These are phyloP conservation scores for Colletotrichum aenigma DNA, from an alignment of 2,329 filamentous ascomycete species.

Conservation along the genomic window DNA sequence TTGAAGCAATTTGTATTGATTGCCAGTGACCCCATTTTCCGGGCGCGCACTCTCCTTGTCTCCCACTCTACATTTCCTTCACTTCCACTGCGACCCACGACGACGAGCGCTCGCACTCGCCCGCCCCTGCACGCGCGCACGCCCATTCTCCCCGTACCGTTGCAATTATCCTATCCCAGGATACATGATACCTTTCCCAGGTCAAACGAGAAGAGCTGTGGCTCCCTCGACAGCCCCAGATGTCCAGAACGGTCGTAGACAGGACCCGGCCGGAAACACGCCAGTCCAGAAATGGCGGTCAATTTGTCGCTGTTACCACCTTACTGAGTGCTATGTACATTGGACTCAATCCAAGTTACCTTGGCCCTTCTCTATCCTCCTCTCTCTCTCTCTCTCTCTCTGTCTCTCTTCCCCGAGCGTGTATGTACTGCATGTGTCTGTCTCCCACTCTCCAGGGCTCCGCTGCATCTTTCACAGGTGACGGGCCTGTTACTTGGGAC, in stretches of 20 bases:
- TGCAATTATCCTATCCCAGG: not conserved
- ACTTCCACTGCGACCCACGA: not conserved
- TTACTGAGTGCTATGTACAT: not conserved
- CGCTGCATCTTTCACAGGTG: not conserved
- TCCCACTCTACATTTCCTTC: not conserved
- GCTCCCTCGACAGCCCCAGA: not conserved
- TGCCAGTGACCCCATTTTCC: too few relatives aligned
- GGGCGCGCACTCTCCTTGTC: too few relatives aligned
- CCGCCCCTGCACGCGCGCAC: not conserved
- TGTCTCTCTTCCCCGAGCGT: too few relatives aligned
- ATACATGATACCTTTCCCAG: not conserved
- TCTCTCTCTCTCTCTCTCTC: too few relatives aligned
- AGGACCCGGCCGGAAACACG: not conserved
- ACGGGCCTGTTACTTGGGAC: not conserved
- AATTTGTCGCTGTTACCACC: conserved; percentile 6
- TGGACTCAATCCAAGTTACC: not conserved
- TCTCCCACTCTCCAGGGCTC: not conserved
- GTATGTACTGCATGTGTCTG: not conserved
- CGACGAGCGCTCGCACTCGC: not conserved
- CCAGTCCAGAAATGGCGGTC: conserved; percentile 7
- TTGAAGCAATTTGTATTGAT: not conserved
- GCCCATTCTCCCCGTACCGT: too few relatives aligned
- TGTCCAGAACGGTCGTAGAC: not conserved
- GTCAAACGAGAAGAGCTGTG: not conserved
- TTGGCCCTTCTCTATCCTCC: too few relatives aligned